Evolutionary conservation across 2,329 filamentous ascomycete species (phyloP), one percentile per base, ranked within the genome.

Genomic region (Byssochlamys sp.): DNA sequence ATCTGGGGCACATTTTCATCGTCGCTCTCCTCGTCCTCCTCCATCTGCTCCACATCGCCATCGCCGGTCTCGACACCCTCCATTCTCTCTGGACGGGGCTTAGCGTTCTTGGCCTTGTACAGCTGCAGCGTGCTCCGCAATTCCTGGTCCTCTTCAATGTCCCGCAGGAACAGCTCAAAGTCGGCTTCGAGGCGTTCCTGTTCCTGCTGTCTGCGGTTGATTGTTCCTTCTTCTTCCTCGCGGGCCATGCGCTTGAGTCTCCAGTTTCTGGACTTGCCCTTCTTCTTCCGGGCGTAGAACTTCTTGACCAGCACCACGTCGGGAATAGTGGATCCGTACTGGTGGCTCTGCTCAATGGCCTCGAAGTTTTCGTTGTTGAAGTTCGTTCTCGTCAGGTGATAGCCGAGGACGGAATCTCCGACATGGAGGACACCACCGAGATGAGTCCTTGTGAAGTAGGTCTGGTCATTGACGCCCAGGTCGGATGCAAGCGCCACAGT

Each of bases 221-320:
- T 50, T 5, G 64, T 31, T 5, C 29, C 66, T 54, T 73, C 71
- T 63, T 96, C 92, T 64, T 88, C 88, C 62, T 97, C 91, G 75
- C 85, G 88, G 63, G 82, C 82, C 89, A 99, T 92, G 68, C 94
- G 90, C 84, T 89, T 95, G 73, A 99, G 84, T 73, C 88, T 89
- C 94, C 94, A 99, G 80, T 89, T 89, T 65, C 95, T 86, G 73
- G 81, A 82, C 79, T 85, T 87, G 71, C 84, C 82, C 83, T 92
- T 95, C 79, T 88, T 86, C 75, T 88, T 88, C 66, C 89, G 85
- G 58, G 88, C 85, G 76, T 95, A 99, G 81, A 90, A 86, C 75
- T 99, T 99, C 90, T 95, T 97, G 72, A 99, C 90, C 2, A 99
- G 81, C 5, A 99, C 77, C 0, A 97, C 94, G 67, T 99, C 94